A percentile compares a stretch with the other conserved stretches of the same genome.
phyloP scores from a whole-genome alignment of 202 grass and related monocot genomes.

The Musa balbisiana region DNA sequence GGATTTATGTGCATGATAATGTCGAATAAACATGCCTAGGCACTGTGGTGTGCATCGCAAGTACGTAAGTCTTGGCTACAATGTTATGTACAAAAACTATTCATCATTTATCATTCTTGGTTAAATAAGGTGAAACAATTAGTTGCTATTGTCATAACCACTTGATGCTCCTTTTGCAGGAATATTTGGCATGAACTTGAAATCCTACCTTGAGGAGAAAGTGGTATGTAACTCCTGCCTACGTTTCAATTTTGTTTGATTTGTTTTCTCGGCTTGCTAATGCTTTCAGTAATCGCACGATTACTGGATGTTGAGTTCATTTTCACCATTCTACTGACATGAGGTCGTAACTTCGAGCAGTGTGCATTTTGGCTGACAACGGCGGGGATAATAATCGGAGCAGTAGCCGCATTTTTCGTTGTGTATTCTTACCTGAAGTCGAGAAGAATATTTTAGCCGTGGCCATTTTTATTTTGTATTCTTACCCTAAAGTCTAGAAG shows the following conservation, averaged over 20 bases:
- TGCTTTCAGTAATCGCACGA: neutral
- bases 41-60: too few relatives aligned
- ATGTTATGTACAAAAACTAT: too few relatives aligned
- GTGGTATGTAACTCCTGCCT: conserved; percentile 39
- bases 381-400: conserved; percentile 77
- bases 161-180: conserved; percentile 33
- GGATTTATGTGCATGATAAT: too few relatives aligned
- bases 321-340: conserved; percentile 7
- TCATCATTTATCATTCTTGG: too few relatives aligned
- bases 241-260: neutral
- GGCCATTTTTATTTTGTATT: conserved; percentile 43
- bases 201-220: conserved; percentile 70
- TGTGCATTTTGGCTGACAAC: conserved; percentile 86
- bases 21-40: too few relatives aligned
- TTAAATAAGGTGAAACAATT: neutral
- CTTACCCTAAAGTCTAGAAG: conserved; percentile 66
- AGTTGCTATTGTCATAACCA: neutral
- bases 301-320: neutral
- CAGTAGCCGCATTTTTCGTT: conserved; percentile 71
- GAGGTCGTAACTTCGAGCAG: conserved; percentile 33
- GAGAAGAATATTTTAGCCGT: conserved; percentile 69
- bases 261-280: neutral
- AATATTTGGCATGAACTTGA: conserved; percentile 99
- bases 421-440: conserved; percentile 74
- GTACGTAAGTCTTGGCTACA: too few relatives aligned